Conservation (phyloP, 352 stramenopile species). For the Phytopythium oedochilum region DNA sequence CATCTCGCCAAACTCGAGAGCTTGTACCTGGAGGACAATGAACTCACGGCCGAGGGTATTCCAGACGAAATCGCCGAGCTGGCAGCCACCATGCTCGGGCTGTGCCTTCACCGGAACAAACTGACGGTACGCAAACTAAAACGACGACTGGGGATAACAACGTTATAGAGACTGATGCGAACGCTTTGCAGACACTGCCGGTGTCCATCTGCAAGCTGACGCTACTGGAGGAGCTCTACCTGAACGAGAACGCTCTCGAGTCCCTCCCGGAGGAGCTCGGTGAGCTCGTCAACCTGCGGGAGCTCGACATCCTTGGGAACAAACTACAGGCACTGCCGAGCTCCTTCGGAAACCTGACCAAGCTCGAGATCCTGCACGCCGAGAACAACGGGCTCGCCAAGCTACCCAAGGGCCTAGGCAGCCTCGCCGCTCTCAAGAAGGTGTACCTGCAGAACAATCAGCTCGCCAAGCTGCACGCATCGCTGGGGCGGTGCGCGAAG, state of each 20-base stretch:
- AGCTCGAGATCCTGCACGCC: constrained; percentile 78
- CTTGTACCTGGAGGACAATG: constrained; percentile 86
- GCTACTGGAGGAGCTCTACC: constrained; percentile 79
- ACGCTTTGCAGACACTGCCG: constrained; percentile 38
- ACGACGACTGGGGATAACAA: background rate
- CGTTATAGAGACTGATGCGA: background rate
- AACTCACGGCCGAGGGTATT: constrained; percentile 56
- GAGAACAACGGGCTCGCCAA: constrained; percentile 72
- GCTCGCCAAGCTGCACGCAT: constrained; percentile 74
- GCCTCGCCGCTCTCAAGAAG: constrained; percentile 60
- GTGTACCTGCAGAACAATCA: constrained; percentile 85
- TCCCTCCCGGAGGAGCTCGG: constrained; percentile 70
- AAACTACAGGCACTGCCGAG: constrained; percentile 53
- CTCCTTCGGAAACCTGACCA: constrained; percentile 59
- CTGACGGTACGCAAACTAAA: constrained; percentile 33
- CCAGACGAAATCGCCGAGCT: constrained; percentile 45
- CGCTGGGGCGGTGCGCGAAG: constrained; percentile 65
- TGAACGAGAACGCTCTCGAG: constrained; percentile 74
- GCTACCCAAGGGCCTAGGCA: constrained; percentile 74
- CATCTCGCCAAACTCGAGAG: constrained; percentile 65
- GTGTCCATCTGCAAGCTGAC: constrained; percentile 54
- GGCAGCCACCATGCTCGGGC: constrained; percentile 36
- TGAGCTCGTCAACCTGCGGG: constrained; percentile 61
- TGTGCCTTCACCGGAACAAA: constrained; percentile 81
- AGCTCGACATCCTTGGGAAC: constrained; percentile 77